Conservation (phyloP, 148 eudicot genomes). For the Linanthus parryae region DNA sequence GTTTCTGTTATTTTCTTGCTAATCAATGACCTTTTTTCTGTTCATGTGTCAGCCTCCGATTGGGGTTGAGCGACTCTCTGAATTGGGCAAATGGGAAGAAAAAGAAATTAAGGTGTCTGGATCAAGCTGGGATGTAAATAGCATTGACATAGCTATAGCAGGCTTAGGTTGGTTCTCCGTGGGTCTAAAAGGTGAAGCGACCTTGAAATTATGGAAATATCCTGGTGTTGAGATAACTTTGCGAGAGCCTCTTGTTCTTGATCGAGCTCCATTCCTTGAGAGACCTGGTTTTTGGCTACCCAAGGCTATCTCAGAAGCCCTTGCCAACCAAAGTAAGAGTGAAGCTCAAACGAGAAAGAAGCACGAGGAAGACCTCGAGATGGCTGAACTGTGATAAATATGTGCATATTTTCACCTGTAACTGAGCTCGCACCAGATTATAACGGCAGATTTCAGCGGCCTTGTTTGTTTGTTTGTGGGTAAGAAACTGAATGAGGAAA, state of each 20-base stretch:
- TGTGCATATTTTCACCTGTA: no score
- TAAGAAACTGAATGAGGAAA: no score
- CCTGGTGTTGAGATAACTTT: constrained; percentile 49
- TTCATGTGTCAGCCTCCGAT: constrained; percentile 68
- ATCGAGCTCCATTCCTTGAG: constrained; percentile 65
- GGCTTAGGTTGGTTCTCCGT: constrained; percentile 92
- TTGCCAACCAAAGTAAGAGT: constrained; percentile 53
- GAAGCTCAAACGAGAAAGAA: constrained; percentile 47
- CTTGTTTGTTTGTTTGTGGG: no score
- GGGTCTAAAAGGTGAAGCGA: constrained; percentile 87
- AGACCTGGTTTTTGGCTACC: constrained; percentile 91
- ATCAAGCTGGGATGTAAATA: constrained; percentile 88
- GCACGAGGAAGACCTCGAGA: constrained; percentile 30
- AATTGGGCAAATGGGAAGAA: constrained; percentile 60
- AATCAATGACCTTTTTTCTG: not conserved
- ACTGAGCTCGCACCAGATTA: no score
- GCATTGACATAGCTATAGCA: constrained; percentile 62
- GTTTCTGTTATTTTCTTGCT: no score
- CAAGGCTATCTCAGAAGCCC: constrained; percentile 85
- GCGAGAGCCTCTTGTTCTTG: constrained; percentile 86
- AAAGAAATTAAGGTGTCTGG: constrained; percentile 64
- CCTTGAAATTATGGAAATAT: constrained; percentile 62
- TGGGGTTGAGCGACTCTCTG: constrained; percentile 52
- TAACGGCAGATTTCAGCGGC: no score
- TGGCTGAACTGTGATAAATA: no score